Evolutionary conservation across 2,329 filamentous ascomycete genomes (phyloP).

Genomic region (Penicillium decumbens): DNA sequence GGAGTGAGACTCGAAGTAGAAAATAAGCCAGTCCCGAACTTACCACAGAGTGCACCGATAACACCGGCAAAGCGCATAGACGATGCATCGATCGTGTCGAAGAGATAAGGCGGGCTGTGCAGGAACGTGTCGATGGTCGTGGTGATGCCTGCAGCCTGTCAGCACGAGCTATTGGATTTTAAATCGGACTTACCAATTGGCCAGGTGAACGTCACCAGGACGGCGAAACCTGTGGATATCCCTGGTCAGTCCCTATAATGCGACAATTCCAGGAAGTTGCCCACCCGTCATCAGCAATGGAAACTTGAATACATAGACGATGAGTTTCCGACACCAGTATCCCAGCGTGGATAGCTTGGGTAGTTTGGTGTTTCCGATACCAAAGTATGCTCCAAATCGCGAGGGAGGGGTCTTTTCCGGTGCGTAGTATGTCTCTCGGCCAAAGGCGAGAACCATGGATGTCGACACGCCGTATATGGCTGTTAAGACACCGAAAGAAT

Average conservation of each 20-base stretch:
- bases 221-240: constrained; percentile 21
- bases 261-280: background rate
- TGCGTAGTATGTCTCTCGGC: constrained; percentile 34
- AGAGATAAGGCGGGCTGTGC: constrained; percentile 33
- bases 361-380: constrained; percentile 29
- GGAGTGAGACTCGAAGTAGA: background rate
- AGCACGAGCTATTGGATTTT: background rate
- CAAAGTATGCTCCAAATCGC: constrained; percentile 27
- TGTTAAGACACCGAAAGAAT: constrained; percentile 34
- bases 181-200: constrained; percentile 29
- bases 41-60: constrained; percentile 32
- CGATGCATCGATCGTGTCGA: constrained; percentile 33
- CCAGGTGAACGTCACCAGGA: constrained; percentile 38
- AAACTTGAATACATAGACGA: constrained; percentile 30
- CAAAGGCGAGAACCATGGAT: constrained; percentile 31
- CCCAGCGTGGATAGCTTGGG: constrained; percentile 25
- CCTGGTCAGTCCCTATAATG: background rate
- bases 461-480: constrained; percentile 36
- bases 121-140: constrained; percentile 35
- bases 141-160: constrained; percentile 27
- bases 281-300: constrained; percentile 29
- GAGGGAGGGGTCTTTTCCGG: constrained; percentile 13
- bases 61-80: constrained; percentile 37
- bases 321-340: constrained; percentile 23
- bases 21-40: background rate